phyloP scores from a whole-genome alignment of 345 rosid species.

The Eucalyptus erythrocorys region DNA sequence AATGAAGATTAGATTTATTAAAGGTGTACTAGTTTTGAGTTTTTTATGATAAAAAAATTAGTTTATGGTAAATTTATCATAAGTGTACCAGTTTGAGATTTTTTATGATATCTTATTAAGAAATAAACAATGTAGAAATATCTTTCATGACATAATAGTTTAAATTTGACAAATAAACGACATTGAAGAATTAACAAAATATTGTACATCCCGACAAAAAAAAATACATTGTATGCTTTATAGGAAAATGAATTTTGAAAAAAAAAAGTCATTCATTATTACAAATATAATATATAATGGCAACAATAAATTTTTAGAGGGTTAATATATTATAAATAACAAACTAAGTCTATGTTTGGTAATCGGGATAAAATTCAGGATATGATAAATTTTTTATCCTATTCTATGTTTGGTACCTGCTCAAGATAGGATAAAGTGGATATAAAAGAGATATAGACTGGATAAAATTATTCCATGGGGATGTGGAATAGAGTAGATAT shows the following conservation, averaged over 20 bases:
- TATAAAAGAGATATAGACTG: accelerated
- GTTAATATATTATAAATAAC: neutral
- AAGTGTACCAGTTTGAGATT: too few relatives aligned
- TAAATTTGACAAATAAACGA: neutral
- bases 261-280: neutral
- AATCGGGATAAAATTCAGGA: accelerated
- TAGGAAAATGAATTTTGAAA: neutral
- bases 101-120: neutral
- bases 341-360: neutral
- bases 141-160: neutral
- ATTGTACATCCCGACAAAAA: neutral
- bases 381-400: too few relatives aligned
- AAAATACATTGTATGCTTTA: neutral
- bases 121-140: neutral
- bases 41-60: too few relatives aligned
- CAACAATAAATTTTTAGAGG: neutral
- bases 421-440: too few relatives aligned
- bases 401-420: accelerated
- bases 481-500: too few relatives aligned
- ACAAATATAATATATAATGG: neutral
- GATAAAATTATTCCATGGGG: too few relatives aligned
- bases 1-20: too few relatives aligned
- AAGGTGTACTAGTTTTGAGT: too few relatives aligned
- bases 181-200: neutral
- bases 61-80: too few relatives aligned